Evolutionary conservation across 352 stramenopile species (phyloP).

Genomic region (Phytopythium aichiense): DNA sequence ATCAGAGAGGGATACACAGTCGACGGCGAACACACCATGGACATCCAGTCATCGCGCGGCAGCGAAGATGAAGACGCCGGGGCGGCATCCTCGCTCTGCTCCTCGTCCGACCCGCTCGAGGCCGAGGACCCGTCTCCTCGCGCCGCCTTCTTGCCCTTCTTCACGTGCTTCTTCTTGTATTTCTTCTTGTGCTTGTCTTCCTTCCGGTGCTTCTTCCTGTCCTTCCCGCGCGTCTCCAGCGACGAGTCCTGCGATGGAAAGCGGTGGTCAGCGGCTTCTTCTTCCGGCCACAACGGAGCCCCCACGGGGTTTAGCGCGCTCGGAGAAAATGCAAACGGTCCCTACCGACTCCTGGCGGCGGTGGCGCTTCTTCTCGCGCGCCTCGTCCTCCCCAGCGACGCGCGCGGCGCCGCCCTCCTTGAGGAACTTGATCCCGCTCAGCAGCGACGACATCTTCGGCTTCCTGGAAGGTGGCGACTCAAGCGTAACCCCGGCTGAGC

Average conservation of each 20-base stretch:
- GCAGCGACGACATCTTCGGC: conserved; percentile 21
- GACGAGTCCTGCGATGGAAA: conserved; percentile 23
- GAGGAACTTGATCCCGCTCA: conserved; percentile 73
- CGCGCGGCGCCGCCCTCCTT: conserved; percentile 9
- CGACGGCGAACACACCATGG: conserved; percentile 31
- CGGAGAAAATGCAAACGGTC: background rate
- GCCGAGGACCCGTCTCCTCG: conserved; percentile 17
- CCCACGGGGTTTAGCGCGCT: background rate
- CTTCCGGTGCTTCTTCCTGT: conserved; percentile 20
- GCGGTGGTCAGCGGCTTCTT: background rate
- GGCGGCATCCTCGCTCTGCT: conserved; percentile 1
- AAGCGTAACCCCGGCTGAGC: conserved; percentile 3
- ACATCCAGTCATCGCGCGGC: conserved; percentile 77
- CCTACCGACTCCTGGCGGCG: conserved; percentile 20
- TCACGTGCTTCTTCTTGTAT: conserved; percentile 22
- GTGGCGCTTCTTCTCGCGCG: conserved; percentile 15
- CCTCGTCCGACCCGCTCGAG: conserved; percentile 16
- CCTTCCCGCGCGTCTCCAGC: conserved; percentile 26
- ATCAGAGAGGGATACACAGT: background rate
- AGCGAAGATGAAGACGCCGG: conserved; percentile 18
- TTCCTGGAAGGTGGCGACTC: background rate
- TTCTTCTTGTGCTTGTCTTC: conserved; percentile 25
- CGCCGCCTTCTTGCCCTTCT: conserved; percentile 32
- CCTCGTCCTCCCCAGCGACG: conserved; percentile 11
- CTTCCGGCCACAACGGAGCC: background rate